phyloP scores from a whole-genome alignment of 768 basidiomycete genomes.

The Russula lepida region DNA sequence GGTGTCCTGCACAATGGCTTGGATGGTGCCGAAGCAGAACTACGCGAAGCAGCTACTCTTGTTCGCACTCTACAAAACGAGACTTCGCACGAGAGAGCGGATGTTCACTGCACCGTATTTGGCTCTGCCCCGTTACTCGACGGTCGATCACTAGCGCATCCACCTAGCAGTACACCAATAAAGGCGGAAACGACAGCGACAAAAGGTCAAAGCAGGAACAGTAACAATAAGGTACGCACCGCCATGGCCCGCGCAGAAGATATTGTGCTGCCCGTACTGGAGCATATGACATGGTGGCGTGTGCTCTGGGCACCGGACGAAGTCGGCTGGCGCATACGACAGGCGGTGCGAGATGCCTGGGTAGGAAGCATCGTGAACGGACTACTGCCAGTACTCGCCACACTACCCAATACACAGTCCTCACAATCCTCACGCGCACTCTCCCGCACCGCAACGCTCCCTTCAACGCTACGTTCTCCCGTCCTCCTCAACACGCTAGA shows the following conservation, averaged over 20 bases:
- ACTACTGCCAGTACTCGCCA: conserved; percentile 11
- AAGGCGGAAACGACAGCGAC: not conserved
- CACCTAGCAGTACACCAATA: not conserved
- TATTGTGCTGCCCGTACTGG: conserved; percentile 3
- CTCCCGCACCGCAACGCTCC: conserved; percentile 10
- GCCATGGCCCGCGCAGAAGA: conserved; percentile 6
- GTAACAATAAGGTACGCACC: conserved; percentile 5
- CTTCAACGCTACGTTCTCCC: conserved; percentile 14
- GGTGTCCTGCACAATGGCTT: not conserved
- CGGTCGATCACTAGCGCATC: not conserved
- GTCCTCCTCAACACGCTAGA: conserved; percentile 21
- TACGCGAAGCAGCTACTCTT: not conserved
- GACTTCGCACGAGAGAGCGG: not conserved
- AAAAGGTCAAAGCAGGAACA: not conserved
- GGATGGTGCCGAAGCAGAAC: conserved; percentile 1
- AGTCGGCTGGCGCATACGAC: conserved; percentile 14
- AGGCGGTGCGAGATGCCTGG: conserved; percentile 12
- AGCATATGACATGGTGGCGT: conserved; percentile 14
- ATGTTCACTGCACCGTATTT: conserved; percentile 7
- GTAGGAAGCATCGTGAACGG: conserved; percentile 6
- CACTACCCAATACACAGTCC: conserved; percentile 9
- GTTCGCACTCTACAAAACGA: conserved; percentile 1
- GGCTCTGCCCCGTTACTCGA: not conserved
- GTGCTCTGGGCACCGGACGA: conserved; percentile 18
- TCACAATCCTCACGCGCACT: not conserved